Evolutionary conservation across 768 basidiomycete species (phyloP), one percentile per base, ranked within the genome.

Genomic region (Phanerochaete sordida): DNA sequence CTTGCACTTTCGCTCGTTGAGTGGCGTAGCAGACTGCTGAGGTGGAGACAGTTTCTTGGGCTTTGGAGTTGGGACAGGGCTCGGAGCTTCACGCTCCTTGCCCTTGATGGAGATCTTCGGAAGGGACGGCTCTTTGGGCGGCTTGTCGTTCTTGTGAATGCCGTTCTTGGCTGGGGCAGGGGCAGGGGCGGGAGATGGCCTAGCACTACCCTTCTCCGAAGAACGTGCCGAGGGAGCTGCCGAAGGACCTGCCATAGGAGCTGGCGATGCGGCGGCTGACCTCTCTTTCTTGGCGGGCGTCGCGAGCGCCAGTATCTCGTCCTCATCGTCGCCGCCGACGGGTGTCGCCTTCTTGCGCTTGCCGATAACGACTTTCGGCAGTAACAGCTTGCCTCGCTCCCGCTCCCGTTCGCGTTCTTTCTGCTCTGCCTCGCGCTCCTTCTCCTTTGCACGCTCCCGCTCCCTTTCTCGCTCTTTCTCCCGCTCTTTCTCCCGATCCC

Each of bases 1-100:
- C 69, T 81, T 87, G 70, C 88, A 91, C 73, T 93, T 96, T 80
- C 87, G 93, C 66, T 88, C 84, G 71, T 93, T 90, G 64, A 95
- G 72, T 1, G 88, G 82, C 1, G 78, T 83, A 1, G 66, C 23
- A 7, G 74, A 69, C 23, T 75, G 68, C 13, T 57, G 56, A 23
- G 62, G 43, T 12, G 62, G 59, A 30, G 69, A 65, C 37, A 70
- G 67, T 28, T 78, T 69, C 47, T 72, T 59, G 49, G 78, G 73
- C 67, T 67, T 65, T 6, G 78, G 80, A 47, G 74, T 23, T 61
- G 81, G 81, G 6, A 74, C 63, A 21, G 75, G 69, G 19, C 77
- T 65, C 49, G 79, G 66, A 19, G 74, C 69, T 64, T 91, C 90
- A 66, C 81, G 86, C 66, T 91, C 90, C 56, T 74, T 75, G 46